Percentiles rank a stretch among this genome's conserved stretches.
Conservation (phyloP, 2,329 filamentous ascomycete genomes). For the Amesomyces nigricolor region DNA sequence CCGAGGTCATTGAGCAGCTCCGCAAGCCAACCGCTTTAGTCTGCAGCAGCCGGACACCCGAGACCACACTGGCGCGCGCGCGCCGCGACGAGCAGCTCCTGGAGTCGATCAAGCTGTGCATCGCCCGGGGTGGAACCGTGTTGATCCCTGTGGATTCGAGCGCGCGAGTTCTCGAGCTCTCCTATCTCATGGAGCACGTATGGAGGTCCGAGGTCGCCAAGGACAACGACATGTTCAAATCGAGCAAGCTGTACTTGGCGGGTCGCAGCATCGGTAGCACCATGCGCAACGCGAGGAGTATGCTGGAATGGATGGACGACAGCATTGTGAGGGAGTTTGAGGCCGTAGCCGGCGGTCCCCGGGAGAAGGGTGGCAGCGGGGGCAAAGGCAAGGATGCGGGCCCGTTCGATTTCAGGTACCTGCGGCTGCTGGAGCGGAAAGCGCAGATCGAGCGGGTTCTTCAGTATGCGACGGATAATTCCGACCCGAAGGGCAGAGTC, state of each 20-base stretch:
- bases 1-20: slow-evolving; percentile 88
- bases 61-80: slow-evolving; percentile 61
- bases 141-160: slow-evolving; percentile 93
- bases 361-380: slow-evolving; percentile 40
- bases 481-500: slow-evolving; percentile 54
- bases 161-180: slow-evolving; percentile 85
- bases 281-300: slow-evolving; percentile 84
- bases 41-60: slow-evolving; percentile 73
- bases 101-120: slow-evolving; percentile 71
- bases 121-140: slow-evolving; percentile 80
- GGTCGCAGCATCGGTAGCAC: slow-evolving; percentile 83
- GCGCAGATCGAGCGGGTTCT: slow-evolving; percentile 70
- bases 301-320: slow-evolving; percentile 99
- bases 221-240: slow-evolving; percentile 46
- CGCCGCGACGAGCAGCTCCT: slow-evolving; percentile 83
- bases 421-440: slow-evolving; percentile 76
- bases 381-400: slow-evolving; percentile 53
- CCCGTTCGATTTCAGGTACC: slow-evolving; percentile 84
- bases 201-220: slow-evolving; percentile 65
- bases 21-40: slow-evolving; percentile 90
- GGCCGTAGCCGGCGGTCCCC: slow-evolving; percentile 51
- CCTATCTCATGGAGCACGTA: slow-evolving; percentile 86
- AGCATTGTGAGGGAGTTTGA: slow-evolving; percentile 90
- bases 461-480: slow-evolving; percentile 40
- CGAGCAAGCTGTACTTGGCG: slow-evolving; percentile 69